These are phyloP conservation scores for Posidonia australis DNA, from an alignment of 106 monocot species.

Conservation along the genomic window DNA sequence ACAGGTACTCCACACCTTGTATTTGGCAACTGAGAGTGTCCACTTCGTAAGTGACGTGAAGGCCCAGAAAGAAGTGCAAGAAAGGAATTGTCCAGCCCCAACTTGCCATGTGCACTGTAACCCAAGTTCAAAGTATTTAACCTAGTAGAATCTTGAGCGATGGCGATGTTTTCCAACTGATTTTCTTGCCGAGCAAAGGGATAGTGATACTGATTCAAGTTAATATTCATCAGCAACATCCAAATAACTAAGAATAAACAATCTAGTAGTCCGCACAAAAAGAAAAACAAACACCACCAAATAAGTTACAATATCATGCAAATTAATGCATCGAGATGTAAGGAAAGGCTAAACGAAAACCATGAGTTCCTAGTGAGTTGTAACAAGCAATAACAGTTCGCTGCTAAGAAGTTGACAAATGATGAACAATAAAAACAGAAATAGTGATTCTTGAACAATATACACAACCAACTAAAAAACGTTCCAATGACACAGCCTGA, in stretches of 20 bases:
- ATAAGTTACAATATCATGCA: neutral
- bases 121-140: slow-evolving; percentile 26
- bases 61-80: slow-evolving; percentile 32
- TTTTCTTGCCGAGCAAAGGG: slow-evolving; percentile 20
- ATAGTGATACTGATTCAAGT: slow-evolving; percentile 10
- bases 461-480: too few relatives aligned
- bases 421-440: too few relatives aligned
- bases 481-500: too few relatives aligned
- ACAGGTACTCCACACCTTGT: slow-evolving; percentile 2
- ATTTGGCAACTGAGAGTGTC: slow-evolving; percentile 14
- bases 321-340: neutral
- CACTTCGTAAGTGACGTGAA: slow-evolving; percentile 14
- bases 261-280: neutral
- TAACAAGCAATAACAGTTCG: too few relatives aligned
- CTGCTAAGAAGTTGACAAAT: too few relatives aligned
- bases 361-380: neutral
- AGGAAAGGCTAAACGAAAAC: neutral
- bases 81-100: slow-evolving; percentile 31
- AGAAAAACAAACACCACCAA: neutral
- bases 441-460: too few relatives aligned
- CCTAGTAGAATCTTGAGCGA: slow-evolving; percentile 23
- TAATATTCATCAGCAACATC: slow-evolving; percentile 35
- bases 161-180: slow-evolving; percentile 1
- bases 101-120: slow-evolving; percentile 18
- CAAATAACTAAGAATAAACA: neutral